Conservation (phyloP, 164 flowering plant species). For the Vitis rotundifolia region DNA sequence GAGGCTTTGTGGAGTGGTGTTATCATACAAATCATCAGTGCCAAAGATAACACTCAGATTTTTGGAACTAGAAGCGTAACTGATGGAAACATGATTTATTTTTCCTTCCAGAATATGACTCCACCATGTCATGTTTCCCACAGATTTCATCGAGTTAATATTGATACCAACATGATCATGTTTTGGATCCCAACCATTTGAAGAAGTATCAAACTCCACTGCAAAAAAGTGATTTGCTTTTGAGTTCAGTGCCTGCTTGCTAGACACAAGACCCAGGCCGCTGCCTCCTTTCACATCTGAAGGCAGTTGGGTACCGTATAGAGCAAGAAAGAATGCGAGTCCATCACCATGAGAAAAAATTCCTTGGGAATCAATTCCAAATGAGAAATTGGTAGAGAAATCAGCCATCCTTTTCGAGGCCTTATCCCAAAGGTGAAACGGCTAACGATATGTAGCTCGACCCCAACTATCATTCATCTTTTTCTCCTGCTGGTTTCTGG, state of each 20-base stretch:
- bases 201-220: slow-evolving; percentile 25
- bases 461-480: background rate
- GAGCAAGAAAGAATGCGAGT: background rate
- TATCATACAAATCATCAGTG: background rate
- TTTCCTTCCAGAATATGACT: slow-evolving; percentile 7
- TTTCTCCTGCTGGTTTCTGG: too few species aligned
- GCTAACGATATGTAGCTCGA: background rate
- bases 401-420: background rate
- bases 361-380: background rate
- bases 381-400: background rate
- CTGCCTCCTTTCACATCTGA: background rate
- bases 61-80: slow-evolving; percentile 4
- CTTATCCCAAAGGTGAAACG: slow-evolving; percentile 1
- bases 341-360: background rate
- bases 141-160: slow-evolving; percentile 8
- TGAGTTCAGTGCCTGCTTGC: background rate
- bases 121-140: background rate
- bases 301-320: background rate
- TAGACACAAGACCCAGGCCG: background rate
- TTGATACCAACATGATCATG: slow-evolving; percentile 20
- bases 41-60: slow-evolving; percentile 13
- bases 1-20: slow-evolving; percentile 7
- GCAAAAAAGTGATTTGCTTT: slow-evolving; percentile 10
- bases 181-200: too few species aligned
- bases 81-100: slow-evolving; percentile 4